Conservation (phyloP, 768 basidiomycete species). For the Podaxis sp. region DNA sequence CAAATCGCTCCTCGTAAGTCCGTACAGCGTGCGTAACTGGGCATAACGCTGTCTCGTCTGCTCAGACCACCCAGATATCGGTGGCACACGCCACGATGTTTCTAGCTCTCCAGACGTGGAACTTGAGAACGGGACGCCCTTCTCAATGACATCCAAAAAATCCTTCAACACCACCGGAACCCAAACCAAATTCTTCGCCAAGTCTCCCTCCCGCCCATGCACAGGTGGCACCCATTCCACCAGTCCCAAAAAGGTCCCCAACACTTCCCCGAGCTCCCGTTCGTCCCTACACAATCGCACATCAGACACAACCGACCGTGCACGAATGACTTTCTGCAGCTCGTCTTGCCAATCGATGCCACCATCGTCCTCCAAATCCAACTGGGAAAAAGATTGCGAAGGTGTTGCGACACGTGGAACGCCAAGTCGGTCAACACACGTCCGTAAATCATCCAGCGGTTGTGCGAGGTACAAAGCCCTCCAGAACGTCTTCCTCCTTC, state of each 20-base stretch:
- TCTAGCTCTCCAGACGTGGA: not conserved
- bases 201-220: conserved; percentile 20
- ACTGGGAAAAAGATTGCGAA: not conserved
- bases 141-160: conserved; percentile 40
- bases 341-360: conserved; percentile 51
- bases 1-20: conserved; percentile 48
- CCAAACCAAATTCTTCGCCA: conserved; percentile 56
- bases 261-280: conserved; percentile 39
- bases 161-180: conserved; percentile 39
- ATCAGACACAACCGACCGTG: conserved; percentile 43
- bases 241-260: conserved; percentile 53
- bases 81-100: not conserved
- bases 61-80: not conserved
- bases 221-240: conserved; percentile 40
- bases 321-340: conserved; percentile 55
- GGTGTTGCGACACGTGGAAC: not conserved
- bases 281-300: conserved; percentile 28
- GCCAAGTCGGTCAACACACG: conserved; percentile 32
- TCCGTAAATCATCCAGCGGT: conserved; percentile 62
- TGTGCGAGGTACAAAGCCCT: conserved; percentile 60
- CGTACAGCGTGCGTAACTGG: conserved; percentile 55
- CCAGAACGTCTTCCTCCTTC: conserved; percentile 49
- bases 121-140: not conserved
- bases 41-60: conserved; percentile 37
- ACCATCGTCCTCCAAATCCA: conserved; percentile 28